A percentile compares a stretch with the other conserved stretches of the same genome.
These are phyloP conservation scores for Piper betle DNA, from an alignment of 164 flowering plant genomes.

Conservation along the genomic window DNA sequence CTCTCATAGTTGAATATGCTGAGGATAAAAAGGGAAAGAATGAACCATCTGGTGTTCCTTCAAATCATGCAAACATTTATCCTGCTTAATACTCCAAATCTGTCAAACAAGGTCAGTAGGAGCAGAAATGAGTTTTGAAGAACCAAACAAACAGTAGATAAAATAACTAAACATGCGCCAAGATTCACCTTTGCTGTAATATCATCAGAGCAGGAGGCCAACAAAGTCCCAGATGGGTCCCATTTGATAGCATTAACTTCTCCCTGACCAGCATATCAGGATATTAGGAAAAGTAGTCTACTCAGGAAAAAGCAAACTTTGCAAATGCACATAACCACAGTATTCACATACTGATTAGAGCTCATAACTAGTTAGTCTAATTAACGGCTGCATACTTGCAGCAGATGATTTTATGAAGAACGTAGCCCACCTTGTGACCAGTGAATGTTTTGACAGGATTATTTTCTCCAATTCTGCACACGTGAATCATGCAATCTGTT, in stretches of 20 bases:
- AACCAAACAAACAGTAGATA: not conserved
- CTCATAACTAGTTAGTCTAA: no score
- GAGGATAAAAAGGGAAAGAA: not conserved
- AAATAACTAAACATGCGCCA: not conserved
- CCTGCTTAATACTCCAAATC: slow-evolving; percentile 95
- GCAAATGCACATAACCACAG: no score
- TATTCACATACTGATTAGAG: no score
- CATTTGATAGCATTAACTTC: slow-evolving; percentile 98
- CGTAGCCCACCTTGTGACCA: slow-evolving; percentile 72
- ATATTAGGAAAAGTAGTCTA: no score
- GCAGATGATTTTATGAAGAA: not conserved
- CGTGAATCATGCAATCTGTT: slow-evolving; percentile 88
- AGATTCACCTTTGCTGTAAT: slow-evolving; percentile 72
- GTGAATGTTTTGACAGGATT: slow-evolving; percentile 64
- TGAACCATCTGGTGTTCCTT: slow-evolving; percentile 77
- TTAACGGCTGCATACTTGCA: no score
- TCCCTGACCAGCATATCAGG: slow-evolving; percentile 40
- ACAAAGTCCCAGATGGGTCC: slow-evolving; percentile 83
- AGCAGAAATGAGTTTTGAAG: not conserved
- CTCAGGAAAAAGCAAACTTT: no score
- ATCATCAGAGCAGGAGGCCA: slow-evolving; percentile 98
- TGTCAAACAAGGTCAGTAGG: slow-evolving; percentile 10
- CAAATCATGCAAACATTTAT: slow-evolving; percentile 66
- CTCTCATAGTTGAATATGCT: not conserved
- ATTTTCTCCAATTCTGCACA: slow-evolving; percentile 85